Conservation (phyloP, 2,329 filamentous ascomycete genomes). For the Calonectria hawksworthii region DNA sequence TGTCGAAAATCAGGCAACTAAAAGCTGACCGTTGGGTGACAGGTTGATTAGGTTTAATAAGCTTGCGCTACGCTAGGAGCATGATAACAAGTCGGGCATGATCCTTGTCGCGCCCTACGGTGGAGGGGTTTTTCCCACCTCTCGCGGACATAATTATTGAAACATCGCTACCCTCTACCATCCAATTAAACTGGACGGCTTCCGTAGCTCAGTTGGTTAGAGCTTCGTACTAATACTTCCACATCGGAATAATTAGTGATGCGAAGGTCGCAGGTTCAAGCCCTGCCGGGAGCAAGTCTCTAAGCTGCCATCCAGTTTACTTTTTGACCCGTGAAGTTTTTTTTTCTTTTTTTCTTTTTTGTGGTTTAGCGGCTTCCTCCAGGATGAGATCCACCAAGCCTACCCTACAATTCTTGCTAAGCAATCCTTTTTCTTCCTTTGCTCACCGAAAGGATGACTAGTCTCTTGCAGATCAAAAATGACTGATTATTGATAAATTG, state of each 20-base stretch:
- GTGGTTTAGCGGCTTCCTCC: too few species aligned
- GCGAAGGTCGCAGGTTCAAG: conserved; percentile 52
- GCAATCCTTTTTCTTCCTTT: background rate
- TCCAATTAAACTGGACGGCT: conserved; percentile 40
- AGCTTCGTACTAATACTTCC: conserved; percentile 51
- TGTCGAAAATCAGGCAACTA: background rate
- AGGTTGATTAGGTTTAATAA: background rate
- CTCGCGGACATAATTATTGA: background rate
- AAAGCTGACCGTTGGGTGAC: background rate
- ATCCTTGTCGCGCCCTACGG: background rate
- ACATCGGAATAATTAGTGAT: conserved; percentile 41
- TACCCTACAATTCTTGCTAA: background rate
- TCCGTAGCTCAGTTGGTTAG: conserved; percentile 53
- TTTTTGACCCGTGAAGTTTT: conserved; percentile 20
- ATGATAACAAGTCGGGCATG: background rate
- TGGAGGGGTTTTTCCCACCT: background rate
- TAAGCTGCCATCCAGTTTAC: conserved; percentile 35
- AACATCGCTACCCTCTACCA: background rate
- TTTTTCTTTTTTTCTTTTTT: background rate
- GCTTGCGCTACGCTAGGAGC: background rate
- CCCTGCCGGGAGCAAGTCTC: conserved; percentile 48
- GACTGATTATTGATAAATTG: background rate
- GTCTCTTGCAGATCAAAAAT: background rate
- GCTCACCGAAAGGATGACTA: background rate
- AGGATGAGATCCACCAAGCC: background rate